Conservation (phyloP, 805 yeast species). For the Millerozyma miso region DNA sequence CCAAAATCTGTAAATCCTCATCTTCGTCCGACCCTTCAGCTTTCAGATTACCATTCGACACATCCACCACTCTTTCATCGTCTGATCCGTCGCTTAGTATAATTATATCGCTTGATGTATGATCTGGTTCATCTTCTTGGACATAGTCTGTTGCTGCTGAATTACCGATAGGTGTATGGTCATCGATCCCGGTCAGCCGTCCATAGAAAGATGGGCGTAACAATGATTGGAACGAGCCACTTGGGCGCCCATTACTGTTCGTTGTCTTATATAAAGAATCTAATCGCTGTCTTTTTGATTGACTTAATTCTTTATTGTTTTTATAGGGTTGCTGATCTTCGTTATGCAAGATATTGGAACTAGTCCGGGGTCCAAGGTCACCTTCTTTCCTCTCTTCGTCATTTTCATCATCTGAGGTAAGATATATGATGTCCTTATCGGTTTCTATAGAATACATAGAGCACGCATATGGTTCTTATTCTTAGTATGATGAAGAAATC, state of each 20-base stretch:
- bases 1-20: slow-evolving; percentile 26
- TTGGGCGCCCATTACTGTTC: neutral
- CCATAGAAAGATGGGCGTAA: neutral
- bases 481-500: neutral
- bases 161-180: too few relatives aligned
- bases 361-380: neutral
- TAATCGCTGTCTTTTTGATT: slow-evolving; percentile 2
- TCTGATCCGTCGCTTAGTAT: neutral
- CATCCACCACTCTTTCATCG: neutral
- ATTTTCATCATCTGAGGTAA: slow-evolving; percentile 10
- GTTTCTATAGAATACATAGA: neutral
- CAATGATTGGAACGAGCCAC: too few relatives aligned
- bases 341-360: neutral
- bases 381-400: slow-evolving; percentile 1
- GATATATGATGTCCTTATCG: slow-evolving; percentile 5
- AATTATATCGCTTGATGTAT: slow-evolving; percentile 1
- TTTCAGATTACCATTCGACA: neutral
- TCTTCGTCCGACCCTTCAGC: slow-evolving; percentile 6
- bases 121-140: neutral
- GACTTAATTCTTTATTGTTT: slow-evolving; percentile 1
- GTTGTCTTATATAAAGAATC: slow-evolving; percentile 1
- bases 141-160: too few relatives aligned
- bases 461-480: neutral
- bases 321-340: neutral
- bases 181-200: neutral